phyloP scores from a whole-genome alignment of 768 basidiomycete species.

The Arthromyces matolae region DNA sequence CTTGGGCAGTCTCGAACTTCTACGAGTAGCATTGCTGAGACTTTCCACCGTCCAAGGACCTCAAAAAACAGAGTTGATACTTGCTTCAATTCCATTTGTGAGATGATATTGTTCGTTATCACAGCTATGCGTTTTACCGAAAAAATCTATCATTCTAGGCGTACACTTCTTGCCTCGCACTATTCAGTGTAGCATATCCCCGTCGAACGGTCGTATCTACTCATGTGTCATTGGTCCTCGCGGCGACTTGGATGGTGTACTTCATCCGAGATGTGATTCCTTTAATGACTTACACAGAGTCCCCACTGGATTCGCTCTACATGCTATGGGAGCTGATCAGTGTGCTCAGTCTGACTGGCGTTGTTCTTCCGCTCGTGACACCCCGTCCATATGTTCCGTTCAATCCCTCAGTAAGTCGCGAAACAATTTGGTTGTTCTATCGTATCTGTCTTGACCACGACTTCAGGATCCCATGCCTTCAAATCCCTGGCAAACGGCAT shows the following conservation, averaged over 20 bases:
- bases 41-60: neutral
- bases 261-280: conserved; percentile 58
- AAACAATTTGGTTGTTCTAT: neutral
- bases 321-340: conserved; percentile 51
- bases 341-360: conserved; percentile 41
- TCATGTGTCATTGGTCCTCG: conserved; percentile 8
- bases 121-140: neutral
- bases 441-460: neutral
- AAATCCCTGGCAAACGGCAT: conserved; percentile 50
- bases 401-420: conserved; percentile 40
- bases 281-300: conserved; percentile 45
- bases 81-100: conserved; percentile 9
- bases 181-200: conserved; percentile 9
- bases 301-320: conserved; percentile 43
- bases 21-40: conserved; percentile 12
- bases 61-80: neutral
- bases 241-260: conserved; percentile 33
- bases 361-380: conserved; percentile 50
- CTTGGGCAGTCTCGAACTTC: conserved; percentile 12
- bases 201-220: conserved; percentile 6
- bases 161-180: conserved; percentile 10
- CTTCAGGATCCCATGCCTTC: conserved; percentile 30
- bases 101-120: neutral
- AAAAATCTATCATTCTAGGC: conserved; percentile 1
- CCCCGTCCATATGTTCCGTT: conserved; percentile 56